These are phyloP conservation scores for Aureobasidium vineae DNA, from an alignment of 2,329 filamentous ascomycete genomes.

Conservation along the genomic window DNA sequence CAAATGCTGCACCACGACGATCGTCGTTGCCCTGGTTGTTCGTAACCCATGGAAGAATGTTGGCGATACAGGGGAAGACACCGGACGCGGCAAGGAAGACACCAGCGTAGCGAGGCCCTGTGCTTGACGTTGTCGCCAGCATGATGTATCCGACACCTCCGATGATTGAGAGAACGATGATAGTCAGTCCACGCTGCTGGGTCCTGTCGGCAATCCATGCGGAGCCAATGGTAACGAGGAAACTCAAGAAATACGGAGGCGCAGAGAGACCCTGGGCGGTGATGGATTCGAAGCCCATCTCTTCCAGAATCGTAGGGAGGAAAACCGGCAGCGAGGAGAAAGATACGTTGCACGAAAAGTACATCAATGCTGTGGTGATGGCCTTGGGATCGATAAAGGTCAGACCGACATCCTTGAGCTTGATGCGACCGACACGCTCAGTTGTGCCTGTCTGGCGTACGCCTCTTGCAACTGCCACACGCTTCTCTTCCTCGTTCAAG, in stretches of 20 bases:
- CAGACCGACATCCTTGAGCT: conserved; percentile 49
- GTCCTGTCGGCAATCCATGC: conserved; percentile 65
- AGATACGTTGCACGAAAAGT: conserved; percentile 62
- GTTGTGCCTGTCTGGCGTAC: conserved; percentile 52
- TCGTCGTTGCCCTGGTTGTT: conserved; percentile 34
- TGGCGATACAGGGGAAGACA: conserved; percentile 34
- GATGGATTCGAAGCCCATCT: conserved; percentile 66
- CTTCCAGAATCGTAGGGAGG: conserved; percentile 45
- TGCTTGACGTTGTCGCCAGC: conserved; percentile 56
- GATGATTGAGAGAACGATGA: conserved; percentile 56
- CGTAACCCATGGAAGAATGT: conserved; percentile 32
- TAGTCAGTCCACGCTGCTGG: conserved; percentile 62
- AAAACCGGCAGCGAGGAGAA: conserved; percentile 55
- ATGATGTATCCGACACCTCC: conserved; percentile 64
- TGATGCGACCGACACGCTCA: conserved; percentile 43
- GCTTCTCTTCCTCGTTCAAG: conserved; percentile 57
- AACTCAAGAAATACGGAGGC: conserved; percentile 67
- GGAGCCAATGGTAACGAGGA: conserved; percentile 58
- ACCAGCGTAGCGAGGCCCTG: conserved; percentile 50
- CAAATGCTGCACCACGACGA: conserved; percentile 29
- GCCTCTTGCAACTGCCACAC: conserved; percentile 55
- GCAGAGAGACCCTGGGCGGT: conserved; percentile 70
- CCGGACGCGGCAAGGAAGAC: conserved; percentile 32
- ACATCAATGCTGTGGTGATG: conserved; percentile 49
- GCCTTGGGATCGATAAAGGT: conserved; percentile 43